A percentile compares a stretch with the other conserved stretches of the same genome.
Conservation (phyloP, 805 yeast genomes). For the Priceomyces medius region DNA sequence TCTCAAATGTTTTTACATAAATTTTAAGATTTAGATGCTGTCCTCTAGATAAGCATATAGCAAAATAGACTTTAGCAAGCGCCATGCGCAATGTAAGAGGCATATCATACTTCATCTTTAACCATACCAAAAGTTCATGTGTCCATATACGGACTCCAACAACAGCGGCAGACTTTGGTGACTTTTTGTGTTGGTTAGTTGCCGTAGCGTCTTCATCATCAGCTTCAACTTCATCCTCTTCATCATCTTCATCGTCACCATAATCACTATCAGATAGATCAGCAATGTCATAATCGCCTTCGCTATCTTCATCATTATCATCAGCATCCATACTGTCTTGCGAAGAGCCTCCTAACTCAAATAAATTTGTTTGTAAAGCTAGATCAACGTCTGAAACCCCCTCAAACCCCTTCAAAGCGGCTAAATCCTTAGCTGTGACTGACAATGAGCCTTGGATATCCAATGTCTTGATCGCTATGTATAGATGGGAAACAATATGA, state of each 20-base stretch:
- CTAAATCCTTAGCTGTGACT: conserved; percentile 67
- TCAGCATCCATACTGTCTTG: neutral
- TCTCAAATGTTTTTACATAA: conserved; percentile 60
- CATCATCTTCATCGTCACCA: conserved; percentile 44
- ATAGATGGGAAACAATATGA: conserved; percentile 77
- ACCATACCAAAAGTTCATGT: conserved; percentile 74
- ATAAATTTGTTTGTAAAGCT: conserved; percentile 55
- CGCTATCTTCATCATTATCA: conserved; percentile 1
- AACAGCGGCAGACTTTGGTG: conserved; percentile 69
- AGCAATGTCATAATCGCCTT: conserved; percentile 16
- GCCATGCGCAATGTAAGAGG: conserved; percentile 64
- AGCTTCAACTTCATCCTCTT: conserved; percentile 34
- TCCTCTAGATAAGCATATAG: conserved; percentile 69
- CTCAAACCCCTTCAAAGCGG: conserved; percentile 34
- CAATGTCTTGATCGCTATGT: conserved; percentile 70
- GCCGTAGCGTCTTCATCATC: conserved; percentile 32
- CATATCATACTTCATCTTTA: conserved; percentile 74
- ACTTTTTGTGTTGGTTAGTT: conserved; percentile 56
- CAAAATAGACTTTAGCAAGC: conserved; percentile 67
- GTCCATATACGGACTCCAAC: conserved; percentile 83
- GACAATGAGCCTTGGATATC: conserved; percentile 72
- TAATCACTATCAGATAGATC: conserved; percentile 31
- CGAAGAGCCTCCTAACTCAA: conserved; percentile 24
- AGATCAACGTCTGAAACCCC: conserved; percentile 42
- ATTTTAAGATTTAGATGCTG: conserved; percentile 60